These are phyloP conservation scores for Kluyveromyces siamensis DNA, from an alignment of 805 yeast genomes.

Conservation along the genomic window DNA sequence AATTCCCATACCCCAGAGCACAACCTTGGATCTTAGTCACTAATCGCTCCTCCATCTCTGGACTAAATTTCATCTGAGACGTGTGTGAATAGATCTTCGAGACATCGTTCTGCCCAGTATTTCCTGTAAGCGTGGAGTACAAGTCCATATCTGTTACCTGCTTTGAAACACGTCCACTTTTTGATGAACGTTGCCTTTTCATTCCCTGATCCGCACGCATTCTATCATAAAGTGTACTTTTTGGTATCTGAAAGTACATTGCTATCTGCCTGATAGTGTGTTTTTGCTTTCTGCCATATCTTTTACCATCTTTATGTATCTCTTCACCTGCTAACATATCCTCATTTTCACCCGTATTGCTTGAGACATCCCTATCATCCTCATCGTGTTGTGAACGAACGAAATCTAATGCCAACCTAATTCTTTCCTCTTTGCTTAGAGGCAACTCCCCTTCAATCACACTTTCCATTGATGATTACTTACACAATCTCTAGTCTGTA, in stretches of 20 bases:
- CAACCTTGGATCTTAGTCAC: constrained; percentile 9
- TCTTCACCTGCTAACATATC: constrained; percentile 8
- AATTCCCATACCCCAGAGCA: constrained; percentile 15
- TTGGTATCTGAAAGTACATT: constrained; percentile 18
- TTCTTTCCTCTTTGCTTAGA: constrained; percentile 35
- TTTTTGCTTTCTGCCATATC: constrained; percentile 3
- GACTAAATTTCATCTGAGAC: constrained; percentile 20
- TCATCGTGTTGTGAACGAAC: constrained; percentile 4
- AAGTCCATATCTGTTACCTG: not conserved
- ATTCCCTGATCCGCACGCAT: constrained; percentile 4
- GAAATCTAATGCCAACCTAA: constrained; percentile 17
- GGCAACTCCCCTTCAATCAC: constrained; percentile 30
- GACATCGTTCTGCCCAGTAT: not conserved
- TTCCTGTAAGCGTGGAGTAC: not conserved
- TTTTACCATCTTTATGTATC: constrained; percentile 4
- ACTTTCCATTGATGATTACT: not conserved
- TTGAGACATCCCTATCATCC: not conserved
- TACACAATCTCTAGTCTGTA: not conserved
- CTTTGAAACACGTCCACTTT: not conserved
- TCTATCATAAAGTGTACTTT: constrained; percentile 22
- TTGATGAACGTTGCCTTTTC: not conserved
- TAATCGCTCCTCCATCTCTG: constrained; percentile 12
- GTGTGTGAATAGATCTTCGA: constrained; percentile 8
- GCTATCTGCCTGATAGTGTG: constrained; percentile 21
- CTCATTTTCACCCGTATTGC: constrained; percentile 7